These are phyloP conservation scores for Diplodia mutila DNA, from an alignment of 2,329 filamentous ascomycete species.

Conservation along the genomic window DNA sequence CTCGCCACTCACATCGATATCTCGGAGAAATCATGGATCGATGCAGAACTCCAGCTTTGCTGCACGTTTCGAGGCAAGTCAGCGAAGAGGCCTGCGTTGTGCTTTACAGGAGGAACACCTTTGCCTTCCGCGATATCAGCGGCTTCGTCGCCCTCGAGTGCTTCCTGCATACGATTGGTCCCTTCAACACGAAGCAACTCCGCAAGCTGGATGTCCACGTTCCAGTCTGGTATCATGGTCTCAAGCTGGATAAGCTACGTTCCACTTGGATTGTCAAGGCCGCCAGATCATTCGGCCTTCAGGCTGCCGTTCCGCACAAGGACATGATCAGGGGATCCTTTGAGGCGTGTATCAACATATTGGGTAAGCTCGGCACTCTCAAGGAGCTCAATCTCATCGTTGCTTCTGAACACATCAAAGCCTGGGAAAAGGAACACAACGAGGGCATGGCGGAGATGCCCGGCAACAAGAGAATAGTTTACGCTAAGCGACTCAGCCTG, in stretches of 20 bases:
- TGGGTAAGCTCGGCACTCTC: background rate
- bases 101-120: background rate
- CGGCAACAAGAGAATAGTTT: background rate
- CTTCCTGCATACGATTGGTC: background rate
- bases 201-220: slow-evolving; percentile 5
- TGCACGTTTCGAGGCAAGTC: background rate
- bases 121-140: background rate
- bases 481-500: background rate
- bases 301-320: background rate
- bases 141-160: slow-evolving; percentile 8
- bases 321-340: background rate
- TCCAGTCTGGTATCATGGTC: background rate
- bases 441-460: background rate
- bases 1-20: background rate
- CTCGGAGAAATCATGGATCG: background rate
- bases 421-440: background rate
- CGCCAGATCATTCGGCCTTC: background rate
- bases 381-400: background rate
- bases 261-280: background rate
- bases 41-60: background rate
- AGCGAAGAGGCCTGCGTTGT: background rate
- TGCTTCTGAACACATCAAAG: background rate
- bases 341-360: background rate
- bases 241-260: background rate
- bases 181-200: background rate